A percentile compares a stretch with the other conserved stretches of the same genome.
These are phyloP conservation scores for Domatiomyces globalis DNA, from an alignment of 2,329 filamentous ascomycete genomes.

Conservation along the genomic window DNA sequence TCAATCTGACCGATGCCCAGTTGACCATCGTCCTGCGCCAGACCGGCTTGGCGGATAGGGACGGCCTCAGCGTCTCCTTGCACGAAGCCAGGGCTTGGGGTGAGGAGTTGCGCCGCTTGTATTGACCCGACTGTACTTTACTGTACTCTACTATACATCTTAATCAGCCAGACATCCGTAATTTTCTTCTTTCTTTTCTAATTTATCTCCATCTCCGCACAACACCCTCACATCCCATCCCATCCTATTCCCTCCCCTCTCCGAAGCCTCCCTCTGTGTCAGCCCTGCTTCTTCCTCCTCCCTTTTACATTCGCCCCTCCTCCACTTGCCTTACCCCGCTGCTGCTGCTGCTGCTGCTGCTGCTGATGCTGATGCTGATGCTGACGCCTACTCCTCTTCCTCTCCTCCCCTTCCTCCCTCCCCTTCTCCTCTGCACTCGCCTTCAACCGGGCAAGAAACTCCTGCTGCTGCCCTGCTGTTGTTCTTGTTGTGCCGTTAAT, in stretches of 20 bases:
- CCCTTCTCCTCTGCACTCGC: conserved; percentile 1
- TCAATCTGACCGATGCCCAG: conserved; percentile 51
- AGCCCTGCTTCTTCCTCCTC: background rate
- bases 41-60: conserved; percentile 9
- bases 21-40: conserved; percentile 41
- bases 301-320: background rate
- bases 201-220: too few species aligned
- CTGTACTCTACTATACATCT: too few species aligned
- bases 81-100: conserved; percentile 14
- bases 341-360: conserved; percentile 24
- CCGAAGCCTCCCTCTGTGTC: too few species aligned
- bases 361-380: background rate
- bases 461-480: conserved; percentile 1
- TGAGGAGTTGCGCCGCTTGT: conserved; percentile 16
- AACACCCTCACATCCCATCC: too few species aligned
- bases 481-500: conserved; percentile 5
- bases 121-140: conserved; percentile 4
- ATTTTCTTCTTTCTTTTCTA: too few species aligned
- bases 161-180: too few species aligned
- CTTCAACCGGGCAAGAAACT: conserved; percentile 8
- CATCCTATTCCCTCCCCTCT: too few species aligned
- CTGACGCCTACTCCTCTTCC: too few species aligned
- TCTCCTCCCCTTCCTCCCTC: background rate
- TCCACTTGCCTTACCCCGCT: conserved; percentile 19
- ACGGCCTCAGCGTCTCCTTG: conserved; percentile 8